Base-by-base conservation (phyloP, 148 eudicot genomes). In the Rhododendron griersonianum region DNA sequence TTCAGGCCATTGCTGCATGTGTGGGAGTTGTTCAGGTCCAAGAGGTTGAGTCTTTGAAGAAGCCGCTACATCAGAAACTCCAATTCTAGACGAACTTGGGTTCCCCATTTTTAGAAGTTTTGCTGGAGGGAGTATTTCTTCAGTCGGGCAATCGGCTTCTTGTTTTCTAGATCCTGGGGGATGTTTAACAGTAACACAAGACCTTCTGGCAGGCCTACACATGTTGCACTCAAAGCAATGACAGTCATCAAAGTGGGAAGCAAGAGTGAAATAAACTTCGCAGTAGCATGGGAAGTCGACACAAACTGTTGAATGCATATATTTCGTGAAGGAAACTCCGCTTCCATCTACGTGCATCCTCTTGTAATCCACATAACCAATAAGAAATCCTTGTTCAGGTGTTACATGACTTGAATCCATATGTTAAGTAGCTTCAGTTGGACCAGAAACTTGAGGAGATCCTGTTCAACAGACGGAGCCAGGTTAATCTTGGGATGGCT, bases 241-340 rank as follows among this genome's bases (percentile, higher is more conserved):
- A 90, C 96, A 95, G 28, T 65, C 85, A 35, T 92, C 91, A 86
- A 87, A 92, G 86, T 93, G 96, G 84, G 89, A 85, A 50, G 91
- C 84, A 69, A 90, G 80, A 28, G 55, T 5, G 65, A 39, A 84
- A 83, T 84, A 88, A 76, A 57, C 55, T 57, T 91, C 86, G 84
- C 96, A 95, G 14, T 63, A 67, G 82, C 98, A 95, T 63, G 6
- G 82, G 39, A 63, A 81, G 53, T 78, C 84, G 53, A 69, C 83
- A 75, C 98, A 95, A 63, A 59, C 83, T 51, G 71, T 88, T 37
- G 87, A 84, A 87, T 95, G 98, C 86, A 92, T 67, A 69, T 77
- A 81, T 78, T 87, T 79, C 89, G 91, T 35, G 83, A 93, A 92
- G 8, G 90, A 85, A 84, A 81, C 80, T 84, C 83, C 89, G 61